Percentiles rank a stretch among this genome's conserved stretches.
Evolutionary conservation across 2,329 filamentous ascomycete genomes (phyloP).

Genomic region (Calonectria montana): DNA sequence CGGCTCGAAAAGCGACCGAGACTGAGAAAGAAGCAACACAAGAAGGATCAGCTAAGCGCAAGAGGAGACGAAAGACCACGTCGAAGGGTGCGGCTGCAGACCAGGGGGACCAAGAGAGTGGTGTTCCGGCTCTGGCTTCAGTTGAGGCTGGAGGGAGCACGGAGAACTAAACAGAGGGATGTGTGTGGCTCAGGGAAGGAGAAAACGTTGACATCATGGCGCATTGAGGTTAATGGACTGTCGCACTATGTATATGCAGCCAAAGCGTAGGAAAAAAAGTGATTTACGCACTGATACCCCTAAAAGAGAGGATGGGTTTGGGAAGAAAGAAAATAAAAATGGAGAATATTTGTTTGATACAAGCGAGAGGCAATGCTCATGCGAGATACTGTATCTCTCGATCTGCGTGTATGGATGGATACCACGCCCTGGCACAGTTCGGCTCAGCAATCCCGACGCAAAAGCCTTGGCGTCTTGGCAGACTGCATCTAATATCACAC

Average conservation of each 20-base stretch:
- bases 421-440: neutral
- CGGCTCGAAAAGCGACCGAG: slow-evolving; percentile 48
- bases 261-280: slow-evolving; percentile 1
- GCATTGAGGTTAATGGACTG: slow-evolving; percentile 25
- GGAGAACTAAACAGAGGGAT: slow-evolving; percentile 32
- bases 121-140: neutral
- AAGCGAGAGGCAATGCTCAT: neutral
- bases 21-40: slow-evolving; percentile 38
- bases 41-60: slow-evolving; percentile 45
- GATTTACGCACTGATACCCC: slow-evolving; percentile 35
- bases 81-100: slow-evolving; percentile 26
- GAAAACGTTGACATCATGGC: slow-evolving; percentile 34
- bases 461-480: neutral
- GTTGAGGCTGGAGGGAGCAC: slow-evolving; percentile 24
- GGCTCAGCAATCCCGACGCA: neutral
- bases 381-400: neutral
- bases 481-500: neutral
- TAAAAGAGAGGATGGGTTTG: slow-evolving; percentile 7
- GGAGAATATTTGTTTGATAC: slow-evolving; percentile 6
- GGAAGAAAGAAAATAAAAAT: slow-evolving; percentile 3
- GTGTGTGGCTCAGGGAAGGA: slow-evolving; percentile 10
- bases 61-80: slow-evolving; percentile 48
- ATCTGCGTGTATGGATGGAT: neutral
- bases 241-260: slow-evolving; percentile 15
- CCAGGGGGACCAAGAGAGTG: slow-evolving; percentile 24